Evolutionary conservation across 2,329 filamentous ascomycete species (phyloP).

Genomic region (Nemania diffusa): DNA sequence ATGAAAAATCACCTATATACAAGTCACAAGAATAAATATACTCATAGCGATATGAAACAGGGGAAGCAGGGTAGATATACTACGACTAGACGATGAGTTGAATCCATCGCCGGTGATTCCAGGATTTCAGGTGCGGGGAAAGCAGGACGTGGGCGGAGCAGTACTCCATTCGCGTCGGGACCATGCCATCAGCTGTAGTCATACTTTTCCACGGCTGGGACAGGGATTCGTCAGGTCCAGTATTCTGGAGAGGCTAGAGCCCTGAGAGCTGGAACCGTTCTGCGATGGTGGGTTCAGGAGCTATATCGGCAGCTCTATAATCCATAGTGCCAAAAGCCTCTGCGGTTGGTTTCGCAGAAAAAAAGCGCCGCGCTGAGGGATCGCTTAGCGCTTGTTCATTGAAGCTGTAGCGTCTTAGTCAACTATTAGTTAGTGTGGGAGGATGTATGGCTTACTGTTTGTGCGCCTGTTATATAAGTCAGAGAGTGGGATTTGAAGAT

Average conservation of each 20-base stretch:
- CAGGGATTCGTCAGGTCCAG: constrained; percentile 20
- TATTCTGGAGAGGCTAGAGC: not conserved
- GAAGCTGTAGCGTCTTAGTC: not conserved
- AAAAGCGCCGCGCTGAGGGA: not conserved
- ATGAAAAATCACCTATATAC: not conserved
- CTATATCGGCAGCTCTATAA: not conserved
- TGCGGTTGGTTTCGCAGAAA: not conserved
- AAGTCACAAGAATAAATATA: not conserved
- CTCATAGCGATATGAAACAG: not conserved
- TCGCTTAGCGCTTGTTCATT: not conserved
- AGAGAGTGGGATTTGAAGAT: not conserved
- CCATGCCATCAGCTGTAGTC: constrained; percentile 11
- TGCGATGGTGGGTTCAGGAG: not conserved
- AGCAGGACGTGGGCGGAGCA: constrained; percentile 8
- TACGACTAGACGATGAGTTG: not conserved
- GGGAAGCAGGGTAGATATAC: constrained; percentile 12
- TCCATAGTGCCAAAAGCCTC: not conserved
- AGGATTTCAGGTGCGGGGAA: constrained; percentile 33
- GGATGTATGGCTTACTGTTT: constrained; percentile 7
- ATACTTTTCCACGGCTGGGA: constrained; percentile 10
- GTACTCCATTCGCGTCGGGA: constrained; percentile 16
- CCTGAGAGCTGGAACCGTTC: not conserved
- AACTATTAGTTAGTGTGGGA: not conserved
- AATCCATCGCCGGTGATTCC: not conserved
- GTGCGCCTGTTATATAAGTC: not conserved